A percentile compares a stretch with the other conserved stretches of the same genome.
Conservation (phyloP, 1,139 yeast species). For the Suhomyces chickasaworum region DNA sequence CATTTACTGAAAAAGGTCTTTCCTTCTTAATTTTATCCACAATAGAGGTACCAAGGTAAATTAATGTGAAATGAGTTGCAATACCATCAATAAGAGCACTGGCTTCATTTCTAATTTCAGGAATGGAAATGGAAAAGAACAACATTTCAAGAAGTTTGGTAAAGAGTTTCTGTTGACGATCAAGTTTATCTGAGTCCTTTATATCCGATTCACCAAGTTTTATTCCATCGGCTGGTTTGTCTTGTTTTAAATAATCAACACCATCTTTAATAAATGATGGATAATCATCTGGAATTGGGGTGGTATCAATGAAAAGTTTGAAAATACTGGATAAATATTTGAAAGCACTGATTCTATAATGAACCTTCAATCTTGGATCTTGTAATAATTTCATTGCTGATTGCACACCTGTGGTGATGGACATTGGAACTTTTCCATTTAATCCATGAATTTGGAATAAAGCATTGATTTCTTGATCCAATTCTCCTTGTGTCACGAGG, state of each 20-base stretch:
- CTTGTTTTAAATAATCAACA: slow-evolving; percentile 52
- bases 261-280: slow-evolving; percentile 44
- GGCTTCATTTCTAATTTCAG: slow-evolving; percentile 75
- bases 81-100: slow-evolving; percentile 59
- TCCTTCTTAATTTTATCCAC: slow-evolving; percentile 70
- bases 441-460: slow-evolving; percentile 73
- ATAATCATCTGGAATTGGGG: slow-evolving; percentile 61
- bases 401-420: slow-evolving; percentile 79
- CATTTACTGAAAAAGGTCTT: slow-evolving; percentile 71
- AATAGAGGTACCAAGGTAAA: slow-evolving; percentile 75
- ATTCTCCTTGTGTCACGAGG: slow-evolving; percentile 55
- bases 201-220: slow-evolving; percentile 46
- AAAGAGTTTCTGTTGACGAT: slow-evolving; percentile 62
- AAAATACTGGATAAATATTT: slow-evolving; percentile 67
- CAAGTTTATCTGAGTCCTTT: slow-evolving; percentile 51
- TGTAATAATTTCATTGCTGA: slow-evolving; percentile 71
- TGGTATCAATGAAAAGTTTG: slow-evolving; percentile 67
- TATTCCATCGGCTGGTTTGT: slow-evolving; percentile 39
- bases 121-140: slow-evolving; percentile 74
- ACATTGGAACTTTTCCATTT: slow-evolving; percentile 59
- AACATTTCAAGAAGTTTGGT: slow-evolving; percentile 65
- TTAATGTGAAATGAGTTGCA: slow-evolving; percentile 75
- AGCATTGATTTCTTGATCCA: slow-evolving; percentile 71
- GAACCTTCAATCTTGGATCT: slow-evolving; percentile 63
- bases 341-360: slow-evolving; percentile 77